Evolutionary conservation across 2,329 filamentous ascomycete species (phyloP).

Genomic region (Epichloe gansuensis): DNA sequence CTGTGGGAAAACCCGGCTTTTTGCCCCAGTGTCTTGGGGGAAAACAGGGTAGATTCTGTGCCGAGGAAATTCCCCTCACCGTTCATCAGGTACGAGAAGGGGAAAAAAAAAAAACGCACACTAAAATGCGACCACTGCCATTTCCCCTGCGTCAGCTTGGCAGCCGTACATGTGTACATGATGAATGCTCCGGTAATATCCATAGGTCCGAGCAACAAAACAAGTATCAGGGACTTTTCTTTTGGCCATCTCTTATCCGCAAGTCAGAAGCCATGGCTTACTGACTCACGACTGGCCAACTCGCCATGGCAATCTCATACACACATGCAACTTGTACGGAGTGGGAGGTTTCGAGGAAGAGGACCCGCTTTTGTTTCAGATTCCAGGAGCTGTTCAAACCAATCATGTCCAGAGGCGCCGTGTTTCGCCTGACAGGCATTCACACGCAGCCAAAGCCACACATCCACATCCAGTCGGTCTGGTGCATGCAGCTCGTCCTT

Average conservation of each 20-base stretch:
- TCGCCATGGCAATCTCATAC: not conserved
- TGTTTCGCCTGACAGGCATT: not conserved
- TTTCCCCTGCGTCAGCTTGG: not conserved
- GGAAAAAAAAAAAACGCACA: not conserved
- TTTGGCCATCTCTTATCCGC: not conserved
- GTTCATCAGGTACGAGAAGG: not conserved
- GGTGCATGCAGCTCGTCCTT: too few species aligned
- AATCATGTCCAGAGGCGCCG: not conserved
- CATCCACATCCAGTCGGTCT: not conserved
- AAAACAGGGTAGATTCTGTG: too few species aligned
- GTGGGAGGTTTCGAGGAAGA: not conserved
- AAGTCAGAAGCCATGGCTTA: too few species aligned
- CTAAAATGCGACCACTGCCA: not conserved
- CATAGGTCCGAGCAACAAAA: not conserved
- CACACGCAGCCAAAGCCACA: not conserved
- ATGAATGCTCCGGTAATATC: not conserved
- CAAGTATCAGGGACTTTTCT: not conserved
- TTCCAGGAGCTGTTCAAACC: not conserved
- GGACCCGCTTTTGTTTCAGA: slow-evolving; percentile 2
- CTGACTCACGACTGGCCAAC: not conserved
- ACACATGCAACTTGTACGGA: too few species aligned
- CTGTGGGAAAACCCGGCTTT: too few species aligned
- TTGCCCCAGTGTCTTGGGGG: too few species aligned
- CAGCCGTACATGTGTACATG: not conserved
- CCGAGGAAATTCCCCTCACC: too few species aligned